Evolutionary conservation across 768 basidiomycete species (phyloP).

Genomic region (Leccinum fibrillosum): DNA sequence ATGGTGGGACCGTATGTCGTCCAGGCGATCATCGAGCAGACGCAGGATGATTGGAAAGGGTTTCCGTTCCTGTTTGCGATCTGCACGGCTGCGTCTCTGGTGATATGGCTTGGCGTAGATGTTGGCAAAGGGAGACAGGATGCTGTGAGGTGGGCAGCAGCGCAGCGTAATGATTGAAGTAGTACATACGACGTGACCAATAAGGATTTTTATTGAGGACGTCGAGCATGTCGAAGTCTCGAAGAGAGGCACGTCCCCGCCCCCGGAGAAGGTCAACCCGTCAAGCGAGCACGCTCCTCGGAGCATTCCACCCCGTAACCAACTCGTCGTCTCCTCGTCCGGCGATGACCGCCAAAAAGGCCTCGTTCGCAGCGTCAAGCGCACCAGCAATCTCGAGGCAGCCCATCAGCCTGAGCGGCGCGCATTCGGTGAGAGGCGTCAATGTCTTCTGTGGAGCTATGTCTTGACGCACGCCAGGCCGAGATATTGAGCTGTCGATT

Average conservation of each 20-base stretch:
- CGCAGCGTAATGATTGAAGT: slow-evolving; percentile 11
- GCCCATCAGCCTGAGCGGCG: slow-evolving; percentile 84
- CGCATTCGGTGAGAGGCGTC: slow-evolving; percentile 77
- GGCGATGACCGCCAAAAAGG: slow-evolving; percentile 74
- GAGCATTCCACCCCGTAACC: slow-evolving; percentile 48
- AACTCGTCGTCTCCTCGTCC: slow-evolving; percentile 74
- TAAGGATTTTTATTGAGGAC: not conserved
- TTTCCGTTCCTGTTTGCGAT: slow-evolving; percentile 82
- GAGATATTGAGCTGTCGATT: slow-evolving; percentile 93
- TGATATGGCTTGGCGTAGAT: slow-evolving; percentile 77
- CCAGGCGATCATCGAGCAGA: slow-evolving; percentile 72
- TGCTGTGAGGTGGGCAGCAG: slow-evolving; percentile 54
- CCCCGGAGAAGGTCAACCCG: slow-evolving; percentile 45
- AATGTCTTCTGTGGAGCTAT: not conserved
- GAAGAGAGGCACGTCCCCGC: slow-evolving; percentile 52
- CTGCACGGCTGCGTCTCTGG: slow-evolving; percentile 59
- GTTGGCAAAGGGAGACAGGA: slow-evolving; percentile 59
- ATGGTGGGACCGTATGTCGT: slow-evolving; percentile 87
- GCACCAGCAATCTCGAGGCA: slow-evolving; percentile 86
- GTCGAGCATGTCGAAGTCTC: slow-evolving; percentile 57
- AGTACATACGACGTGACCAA: not conserved
- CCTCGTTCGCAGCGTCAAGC: slow-evolving; percentile 78
- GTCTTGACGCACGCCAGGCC: slow-evolving; percentile 38
- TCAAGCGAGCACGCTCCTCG: slow-evolving; percentile 55
- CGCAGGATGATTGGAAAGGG: slow-evolving; percentile 76